Percentiles rank a stretch among this genome's conserved stretches.
These are phyloP conservation scores for Astrothelium macrocarpum DNA, from an alignment of 495 filamentous ascomycete genomes.

Conservation along the genomic window DNA sequence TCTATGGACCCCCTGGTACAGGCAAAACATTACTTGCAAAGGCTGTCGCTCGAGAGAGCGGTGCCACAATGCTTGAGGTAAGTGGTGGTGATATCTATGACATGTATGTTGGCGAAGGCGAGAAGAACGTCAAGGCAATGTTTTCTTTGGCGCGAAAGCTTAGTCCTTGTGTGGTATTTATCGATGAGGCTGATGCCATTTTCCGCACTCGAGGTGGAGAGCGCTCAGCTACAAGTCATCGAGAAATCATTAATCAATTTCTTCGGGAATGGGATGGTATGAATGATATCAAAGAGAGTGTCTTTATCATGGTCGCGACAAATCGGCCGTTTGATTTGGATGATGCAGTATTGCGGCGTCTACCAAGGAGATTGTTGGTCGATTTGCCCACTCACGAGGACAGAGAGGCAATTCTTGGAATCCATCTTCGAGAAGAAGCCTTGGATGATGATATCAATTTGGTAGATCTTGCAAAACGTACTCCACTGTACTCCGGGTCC, in stretches of 20 bases:
- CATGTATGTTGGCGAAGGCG: constrained; percentile 91
- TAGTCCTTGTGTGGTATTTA: constrained; percentile 88
- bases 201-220: constrained; percentile 61
- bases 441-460: constrained; percentile 63
- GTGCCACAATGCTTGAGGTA: constrained; percentile 71
- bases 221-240: constrained; percentile 52
- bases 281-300: constrained; percentile 54
- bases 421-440: constrained; percentile 72
- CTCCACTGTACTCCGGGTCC: constrained; percentile 90
- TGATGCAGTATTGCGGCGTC: constrained; percentile 77
- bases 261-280: constrained; percentile 97
- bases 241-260: constrained; percentile 96
- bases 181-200: constrained; percentile 92
- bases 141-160: constrained; percentile 88
- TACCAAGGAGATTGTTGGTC: constrained; percentile 76
- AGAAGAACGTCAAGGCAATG: constrained; percentile 92
- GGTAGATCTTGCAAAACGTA: constrained; percentile 57
- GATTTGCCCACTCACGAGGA: constrained; percentile 77
- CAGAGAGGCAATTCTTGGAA: constrained; percentile 66
- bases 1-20: constrained; percentile 93
- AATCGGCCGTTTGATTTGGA: constrained; percentile 93
- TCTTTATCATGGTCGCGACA: constrained; percentile 99
- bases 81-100: constrained; percentile 77
- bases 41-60: constrained; percentile 89
- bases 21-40: constrained; percentile 94